A percentile compares a stretch with the other conserved stretches of the same genome.
Conservation (phyloP, 345 rosid species). For the Hirschfeldia incana region DNA sequence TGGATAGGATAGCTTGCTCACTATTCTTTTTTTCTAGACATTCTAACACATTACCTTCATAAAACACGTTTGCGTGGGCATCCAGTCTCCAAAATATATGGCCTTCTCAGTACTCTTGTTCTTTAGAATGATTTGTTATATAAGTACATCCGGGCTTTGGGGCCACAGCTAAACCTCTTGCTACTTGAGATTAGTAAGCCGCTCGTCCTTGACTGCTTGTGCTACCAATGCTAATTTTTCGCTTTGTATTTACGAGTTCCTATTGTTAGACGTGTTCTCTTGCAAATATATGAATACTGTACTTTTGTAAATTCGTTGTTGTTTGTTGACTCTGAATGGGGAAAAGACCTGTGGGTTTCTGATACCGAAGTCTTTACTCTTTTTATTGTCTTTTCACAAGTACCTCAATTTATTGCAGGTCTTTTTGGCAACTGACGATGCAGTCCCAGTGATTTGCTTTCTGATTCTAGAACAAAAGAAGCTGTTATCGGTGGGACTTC, state of each 20-base stretch:
- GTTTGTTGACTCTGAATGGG: conserved; percentile 2
- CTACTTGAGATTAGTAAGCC: conserved; percentile 1
- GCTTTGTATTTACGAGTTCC: conserved; percentile 10
- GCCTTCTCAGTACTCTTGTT: conserved; percentile 8
- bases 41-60: conserved; percentile 10
- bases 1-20: conserved; percentile 22
- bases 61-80: background rate
- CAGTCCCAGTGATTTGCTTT: conserved; percentile 76
- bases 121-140: conserved; percentile 6
- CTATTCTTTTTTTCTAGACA: conserved; percentile 4
- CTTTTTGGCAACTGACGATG: conserved; percentile 84
- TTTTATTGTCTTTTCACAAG: conserved; percentile 11
- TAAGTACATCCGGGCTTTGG: background rate
- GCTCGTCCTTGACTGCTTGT: background rate
- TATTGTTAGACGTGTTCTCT: background rate
- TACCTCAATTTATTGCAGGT: conserved; percentile 52
- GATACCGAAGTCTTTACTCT: conserved; percentile 19
- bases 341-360: conserved; percentile 1
- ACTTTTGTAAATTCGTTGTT: conserved; percentile 7
- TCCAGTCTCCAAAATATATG: conserved; percentile 3
- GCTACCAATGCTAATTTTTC: background rate
- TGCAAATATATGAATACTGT: background rate
- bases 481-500: conserved; percentile 82
- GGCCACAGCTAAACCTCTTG: background rate
- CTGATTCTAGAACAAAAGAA: conserved; percentile 87